Base-by-base conservation (phyloP, 2,329 filamentous ascomycete genomes). In the Alternaria longipes region DNA sequence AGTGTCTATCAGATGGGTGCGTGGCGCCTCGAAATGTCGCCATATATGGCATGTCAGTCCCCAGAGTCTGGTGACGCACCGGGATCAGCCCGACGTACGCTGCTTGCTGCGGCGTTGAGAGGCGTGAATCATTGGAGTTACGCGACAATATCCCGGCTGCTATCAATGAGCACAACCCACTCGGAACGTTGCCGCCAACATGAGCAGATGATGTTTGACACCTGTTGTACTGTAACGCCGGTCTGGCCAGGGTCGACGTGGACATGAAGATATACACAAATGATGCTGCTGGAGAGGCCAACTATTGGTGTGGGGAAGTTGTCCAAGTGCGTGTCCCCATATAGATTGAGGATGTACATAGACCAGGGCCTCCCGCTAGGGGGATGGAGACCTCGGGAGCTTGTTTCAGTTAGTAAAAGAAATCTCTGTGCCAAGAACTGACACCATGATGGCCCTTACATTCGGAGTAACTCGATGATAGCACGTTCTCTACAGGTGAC, bases 1-100 rank as follows among this genome's bases (percentile, higher is more conserved):
- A 61, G 50, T 57, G 59, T 52, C 53, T 52, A 50, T 63, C 50
- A 62, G 68, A 65, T 63, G 71, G 63, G 63, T 56, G 65, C 58
- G 67, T 64, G 59, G 62, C 50, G 64, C 60, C 40, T 61, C 47
- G 46, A 59, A 50, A 74, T 71, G 67, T 68, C 69, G 74, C 71
- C 69, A 73, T 75, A 60, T 46, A 42, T 61, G 64, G 63, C 62
- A 65, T 56, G 55, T 65, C 46, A 20, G 44, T 66, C 51, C 49
- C 55, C 66, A 68, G 53, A 65, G 68, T 71, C 70, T 66, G 69
- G 72, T 71, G 68, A 74, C 64, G 67, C 58, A 56, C 67, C 58
- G 56, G 63, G 60, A 66, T 63, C 60, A 64, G 65, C 49, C 63
- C 64, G 64, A 66, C 45, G 67, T 68, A 54, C 54, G 62, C 59